These are phyloP conservation scores for Prototheca stagnorum DNA, from an alignment of 163 green algal species.

Conservation along the genomic window DNA sequence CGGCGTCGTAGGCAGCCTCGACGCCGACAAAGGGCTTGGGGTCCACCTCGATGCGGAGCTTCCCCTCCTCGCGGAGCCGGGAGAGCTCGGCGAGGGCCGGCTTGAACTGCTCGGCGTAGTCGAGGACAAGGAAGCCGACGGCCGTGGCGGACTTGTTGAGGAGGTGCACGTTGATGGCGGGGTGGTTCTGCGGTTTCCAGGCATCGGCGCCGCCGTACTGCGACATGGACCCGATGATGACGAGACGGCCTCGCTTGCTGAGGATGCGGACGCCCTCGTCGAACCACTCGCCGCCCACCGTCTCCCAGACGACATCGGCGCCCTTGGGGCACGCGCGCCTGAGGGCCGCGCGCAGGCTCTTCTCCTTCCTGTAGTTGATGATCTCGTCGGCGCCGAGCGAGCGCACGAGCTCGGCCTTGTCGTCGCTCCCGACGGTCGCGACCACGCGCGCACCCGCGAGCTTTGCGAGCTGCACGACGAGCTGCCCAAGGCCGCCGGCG, in stretches of 20 bases:
- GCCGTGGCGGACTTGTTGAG: conserved; percentile 45
- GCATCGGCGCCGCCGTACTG: conserved; percentile 24
- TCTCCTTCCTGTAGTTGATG: conserved; percentile 42
- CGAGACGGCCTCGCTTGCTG: conserved; percentile 19
- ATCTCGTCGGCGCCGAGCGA: conserved; percentile 30
- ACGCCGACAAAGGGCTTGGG: conserved; percentile 17
- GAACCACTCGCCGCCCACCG: conserved; percentile 56
- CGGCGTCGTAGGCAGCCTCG: conserved; percentile 46
- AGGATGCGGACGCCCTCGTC: conserved; percentile 24
- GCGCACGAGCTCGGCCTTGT: conserved; percentile 46
- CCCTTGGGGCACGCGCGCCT: conserved; percentile 38
- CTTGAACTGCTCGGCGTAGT: conserved; percentile 27
- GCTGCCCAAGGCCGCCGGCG: conserved; percentile 57
- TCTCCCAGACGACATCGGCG: conserved; percentile 53
- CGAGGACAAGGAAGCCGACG: conserved; percentile 73
- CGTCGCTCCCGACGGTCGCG: conserved; percentile 42
- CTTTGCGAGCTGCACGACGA: conserved; percentile 64
- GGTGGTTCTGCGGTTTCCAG: conserved; percentile 36
- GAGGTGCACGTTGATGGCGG: conserved; percentile 63
- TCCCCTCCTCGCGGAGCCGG: conserved; percentile 21
- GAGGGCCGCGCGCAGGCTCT: conserved; percentile 45
- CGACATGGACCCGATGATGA: conserved; percentile 67
- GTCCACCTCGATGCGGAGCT: conserved; percentile 45
- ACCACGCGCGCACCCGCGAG: conserved; percentile 52
- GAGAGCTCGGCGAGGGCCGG: conserved; percentile 45